These are phyloP conservation scores for Trypanosoma scelopori DNA, from an alignment of 208 protist species.

Conservation along the genomic window DNA sequence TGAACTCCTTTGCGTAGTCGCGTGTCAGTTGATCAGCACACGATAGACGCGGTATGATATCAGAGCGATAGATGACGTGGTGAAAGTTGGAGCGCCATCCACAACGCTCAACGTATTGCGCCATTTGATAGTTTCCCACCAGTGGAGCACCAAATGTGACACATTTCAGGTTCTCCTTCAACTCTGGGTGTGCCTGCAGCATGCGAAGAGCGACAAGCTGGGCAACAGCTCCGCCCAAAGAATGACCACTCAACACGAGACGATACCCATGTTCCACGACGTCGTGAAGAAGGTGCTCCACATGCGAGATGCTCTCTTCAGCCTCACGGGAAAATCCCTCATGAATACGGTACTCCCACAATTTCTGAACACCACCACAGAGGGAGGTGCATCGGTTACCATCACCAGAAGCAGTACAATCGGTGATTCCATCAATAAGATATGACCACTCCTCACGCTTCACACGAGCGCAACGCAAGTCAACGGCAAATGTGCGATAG, in stretches of 20 bases:
- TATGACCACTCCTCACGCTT: conserved; percentile 33
- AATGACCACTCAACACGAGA: conserved; percentile 80
- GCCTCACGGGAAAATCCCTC: conserved; percentile 66
- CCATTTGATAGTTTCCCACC: conserved; percentile 68
- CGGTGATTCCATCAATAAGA: conserved; percentile 38
- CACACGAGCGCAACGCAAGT: conserved; percentile 41
- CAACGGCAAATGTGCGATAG: conserved; percentile 58
- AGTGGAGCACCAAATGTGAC: conserved; percentile 71
- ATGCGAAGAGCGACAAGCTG: conserved; percentile 60
- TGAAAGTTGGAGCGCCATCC: conserved; percentile 69
- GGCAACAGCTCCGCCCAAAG: conserved; percentile 69
- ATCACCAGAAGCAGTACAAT: not conserved
- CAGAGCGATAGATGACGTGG: conserved; percentile 65
- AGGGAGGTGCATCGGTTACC: not conserved
- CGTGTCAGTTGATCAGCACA: conserved; percentile 53
- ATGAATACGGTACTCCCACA: conserved; percentile 65
- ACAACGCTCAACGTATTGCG: conserved; percentile 44
- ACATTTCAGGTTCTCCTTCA: conserved; percentile 34
- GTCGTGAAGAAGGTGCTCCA: conserved; percentile 53
- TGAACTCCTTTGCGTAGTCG: conserved; percentile 36
- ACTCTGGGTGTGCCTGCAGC: conserved; percentile 36
- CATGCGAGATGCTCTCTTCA: conserved; percentile 38
- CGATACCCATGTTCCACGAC: conserved; percentile 51
- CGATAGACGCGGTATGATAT: conserved; percentile 71
- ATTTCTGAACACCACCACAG: conserved; percentile 40